Percentiles rank a stretch among this genome's conserved stretches.
These are phyloP conservation scores for Baorangia bicolor DNA, from an alignment of 768 basidiomycete genomes.

Conservation along the genomic window DNA sequence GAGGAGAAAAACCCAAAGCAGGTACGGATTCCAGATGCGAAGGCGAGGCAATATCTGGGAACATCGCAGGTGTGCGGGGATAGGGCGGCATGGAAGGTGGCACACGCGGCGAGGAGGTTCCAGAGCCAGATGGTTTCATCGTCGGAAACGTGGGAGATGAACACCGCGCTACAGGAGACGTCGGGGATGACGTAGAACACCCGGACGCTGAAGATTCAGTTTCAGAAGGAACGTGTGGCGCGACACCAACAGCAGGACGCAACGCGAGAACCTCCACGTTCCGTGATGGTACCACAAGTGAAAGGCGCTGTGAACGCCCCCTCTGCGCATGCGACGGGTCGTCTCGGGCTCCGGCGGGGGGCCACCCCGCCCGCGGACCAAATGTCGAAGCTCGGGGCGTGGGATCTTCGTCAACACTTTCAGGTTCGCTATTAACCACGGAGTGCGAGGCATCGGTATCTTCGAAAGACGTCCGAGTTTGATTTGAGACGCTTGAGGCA, in stretches of 20 bases:
- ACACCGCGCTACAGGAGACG: constrained; percentile 1
- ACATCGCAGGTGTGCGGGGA: neutral
- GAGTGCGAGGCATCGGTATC: constrained; percentile 6
- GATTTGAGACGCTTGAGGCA: neutral
- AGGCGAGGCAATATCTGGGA: constrained; percentile 2
- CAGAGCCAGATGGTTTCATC: neutral
- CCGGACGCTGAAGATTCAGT: constrained; percentile 8
- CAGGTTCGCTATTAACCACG: constrained; percentile 1
- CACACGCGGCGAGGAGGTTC: neutral
- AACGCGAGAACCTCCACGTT: neutral
- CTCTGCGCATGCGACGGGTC: neutral
- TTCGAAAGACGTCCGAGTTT: constrained; percentile 1
- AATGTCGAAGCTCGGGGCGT: constrained; percentile 28
- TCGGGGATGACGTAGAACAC: constrained; percentile 15
- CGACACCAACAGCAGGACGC: constrained; percentile 22
- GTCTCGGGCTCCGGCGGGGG: neutral
- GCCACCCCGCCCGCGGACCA: neutral
- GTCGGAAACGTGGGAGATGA: constrained; percentile 2
- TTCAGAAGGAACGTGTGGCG: constrained; percentile 24
- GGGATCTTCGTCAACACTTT: constrained; percentile 20
- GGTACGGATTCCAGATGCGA: constrained; percentile 21
- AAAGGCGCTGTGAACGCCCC: constrained; percentile 12
- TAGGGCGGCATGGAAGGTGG: constrained; percentile 4
- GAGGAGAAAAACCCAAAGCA: constrained; percentile 13
- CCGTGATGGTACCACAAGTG: constrained; percentile 16